Evolutionary conservation across 352 stramenopile species (phyloP), one percentile per base, ranked within the genome.

Genomic region (Thraustochytrium sp.): DNA sequence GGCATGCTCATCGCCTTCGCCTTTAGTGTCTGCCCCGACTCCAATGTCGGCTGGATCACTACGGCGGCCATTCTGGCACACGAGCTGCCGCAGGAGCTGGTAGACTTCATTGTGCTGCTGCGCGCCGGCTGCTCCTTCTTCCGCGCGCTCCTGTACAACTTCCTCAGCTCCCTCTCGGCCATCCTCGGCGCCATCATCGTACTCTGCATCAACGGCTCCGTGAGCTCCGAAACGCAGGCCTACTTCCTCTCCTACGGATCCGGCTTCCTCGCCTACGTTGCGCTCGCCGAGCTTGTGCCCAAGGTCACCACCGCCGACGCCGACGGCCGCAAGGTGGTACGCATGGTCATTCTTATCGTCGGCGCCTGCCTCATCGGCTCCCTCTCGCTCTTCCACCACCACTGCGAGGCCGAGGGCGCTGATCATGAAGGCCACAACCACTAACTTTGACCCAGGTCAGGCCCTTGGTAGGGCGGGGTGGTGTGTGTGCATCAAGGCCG

Each of bases 161-260:
- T 84, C 84, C 53, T 46, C 40, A 61, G 55, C 29, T 73, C 18
- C 21, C 8, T 64, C 4, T 34, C 55, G 18, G 21, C 16, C 34
- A 8, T 85, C 13, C 18, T 84, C 2, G 64, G 78, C 40, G 78
- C 44, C 92, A 86, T 61, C 89, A 89, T 29, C 54, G 54, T 49
- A 92, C 87, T n/a, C 8, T 18, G 21, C 5, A 3, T 80, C 11
- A 42, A 72, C n/a, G 68, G 21, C 8, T 72, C 68, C 1, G 26
- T 80, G 11, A 63, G 18, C 51, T 18, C 76, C 11, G 9, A 23
- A 0, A 29, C 31, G n/a, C 31, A 80, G 49, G 68, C 68, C 31
- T 80, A 80, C 26, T 5, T 80, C 2, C 68, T 80, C 21, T 23
- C 26, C 3, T 80, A 72, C 37, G 68, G 68, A 16, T 42, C 68